Conservation (phyloP, 371 early-diverging fungal species). For the Fennellomyces sp. region DNA sequence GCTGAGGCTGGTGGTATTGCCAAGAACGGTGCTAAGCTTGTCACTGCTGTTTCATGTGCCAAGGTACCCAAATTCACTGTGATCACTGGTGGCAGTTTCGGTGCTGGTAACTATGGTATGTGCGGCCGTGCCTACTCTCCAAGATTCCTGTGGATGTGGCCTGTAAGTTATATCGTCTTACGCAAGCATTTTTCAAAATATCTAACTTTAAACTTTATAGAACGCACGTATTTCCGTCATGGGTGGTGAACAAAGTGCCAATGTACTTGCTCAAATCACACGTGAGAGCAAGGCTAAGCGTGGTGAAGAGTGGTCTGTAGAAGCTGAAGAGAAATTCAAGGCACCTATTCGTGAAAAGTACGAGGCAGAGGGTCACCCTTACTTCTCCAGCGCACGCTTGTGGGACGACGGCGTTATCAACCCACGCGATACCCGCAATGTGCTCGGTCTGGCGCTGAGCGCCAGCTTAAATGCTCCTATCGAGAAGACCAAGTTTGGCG, state of each 20-base stretch:
- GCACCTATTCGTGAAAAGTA: constrained; percentile 84
- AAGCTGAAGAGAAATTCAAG: constrained; percentile 85
- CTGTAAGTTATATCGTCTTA: constrained; percentile 58
- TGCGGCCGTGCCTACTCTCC: constrained; percentile 97
- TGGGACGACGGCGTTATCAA: constrained; percentile 98
- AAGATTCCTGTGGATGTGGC: constrained; percentile 97
- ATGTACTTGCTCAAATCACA: constrained; percentile 90
- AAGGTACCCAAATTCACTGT: constrained; percentile 96
- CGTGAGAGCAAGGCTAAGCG: constrained; percentile 85
- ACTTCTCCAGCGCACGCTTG: constrained; percentile 85
- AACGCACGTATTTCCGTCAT: constrained; percentile 95
- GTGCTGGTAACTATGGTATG: constrained; percentile 98
- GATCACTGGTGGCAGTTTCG: constrained; percentile 91
- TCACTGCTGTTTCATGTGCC: constrained; percentile 95
- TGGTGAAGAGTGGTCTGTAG: constrained; percentile 74
- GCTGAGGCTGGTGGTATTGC: constrained; percentile 98
- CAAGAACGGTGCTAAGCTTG: constrained; percentile 98
- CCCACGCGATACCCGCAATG: constrained; percentile 88
- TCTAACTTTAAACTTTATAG: constrained; percentile 24
- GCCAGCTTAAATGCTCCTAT: constrained; percentile 84
- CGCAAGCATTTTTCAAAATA: background rate
- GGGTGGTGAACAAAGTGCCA: constrained; percentile 98
- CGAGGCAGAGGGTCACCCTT: constrained; percentile 96
- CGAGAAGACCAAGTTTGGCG: constrained; percentile 85
- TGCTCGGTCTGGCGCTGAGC: constrained; percentile 86